These are phyloP conservation scores for Taiwanofungus camphoratus DNA, from an alignment of 1,284 basidiomycete species.

Conservation along the genomic window DNA sequence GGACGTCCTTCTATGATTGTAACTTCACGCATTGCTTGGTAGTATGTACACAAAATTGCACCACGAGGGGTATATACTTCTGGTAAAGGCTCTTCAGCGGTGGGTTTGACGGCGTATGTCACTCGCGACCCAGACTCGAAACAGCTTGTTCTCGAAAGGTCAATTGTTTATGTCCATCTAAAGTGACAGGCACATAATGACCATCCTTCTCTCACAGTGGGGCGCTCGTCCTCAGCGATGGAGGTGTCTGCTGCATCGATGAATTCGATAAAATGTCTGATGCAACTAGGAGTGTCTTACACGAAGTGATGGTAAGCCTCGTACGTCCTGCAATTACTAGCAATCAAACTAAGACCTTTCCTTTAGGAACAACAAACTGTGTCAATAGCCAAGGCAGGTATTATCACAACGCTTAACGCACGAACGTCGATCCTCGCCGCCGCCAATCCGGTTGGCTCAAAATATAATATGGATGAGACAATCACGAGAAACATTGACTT, in stretches of 20 bases:
- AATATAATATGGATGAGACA: slow-evolving; percentile 87
- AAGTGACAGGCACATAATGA: not conserved
- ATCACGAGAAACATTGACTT: slow-evolving; percentile 89
- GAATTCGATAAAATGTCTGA: slow-evolving; percentile 99
- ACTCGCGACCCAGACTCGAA: slow-evolving; percentile 97
- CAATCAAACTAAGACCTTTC: not conserved
- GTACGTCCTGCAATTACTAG: not conserved
- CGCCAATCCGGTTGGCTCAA: slow-evolving; percentile 94
- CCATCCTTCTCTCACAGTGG: slow-evolving; percentile 54
- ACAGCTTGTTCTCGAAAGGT: slow-evolving; percentile 95
- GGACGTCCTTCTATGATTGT: not conserved
- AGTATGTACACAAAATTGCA: slow-evolving; percentile 99
- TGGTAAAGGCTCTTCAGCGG: slow-evolving; percentile 96
- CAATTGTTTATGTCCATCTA: slow-evolving; percentile 13
- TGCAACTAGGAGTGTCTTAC: slow-evolving; percentile 90
- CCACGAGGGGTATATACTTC: slow-evolving; percentile 96
- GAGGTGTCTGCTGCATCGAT: slow-evolving; percentile 98
- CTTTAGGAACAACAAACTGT: slow-evolving; percentile 97
- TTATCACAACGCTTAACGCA: slow-evolving; percentile 97
- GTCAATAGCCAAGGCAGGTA: slow-evolving; percentile 99
- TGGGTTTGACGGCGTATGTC: slow-evolving; percentile 97
- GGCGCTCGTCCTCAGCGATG: slow-evolving; percentile 93
- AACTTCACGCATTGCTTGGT: slow-evolving; percentile 1
- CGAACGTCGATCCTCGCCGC: slow-evolving; percentile 96
- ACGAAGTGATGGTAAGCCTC: slow-evolving; percentile 92